Base-by-base conservation (phyloP, 352 stramenopile species). In the Pythium sukuiense region DNA sequence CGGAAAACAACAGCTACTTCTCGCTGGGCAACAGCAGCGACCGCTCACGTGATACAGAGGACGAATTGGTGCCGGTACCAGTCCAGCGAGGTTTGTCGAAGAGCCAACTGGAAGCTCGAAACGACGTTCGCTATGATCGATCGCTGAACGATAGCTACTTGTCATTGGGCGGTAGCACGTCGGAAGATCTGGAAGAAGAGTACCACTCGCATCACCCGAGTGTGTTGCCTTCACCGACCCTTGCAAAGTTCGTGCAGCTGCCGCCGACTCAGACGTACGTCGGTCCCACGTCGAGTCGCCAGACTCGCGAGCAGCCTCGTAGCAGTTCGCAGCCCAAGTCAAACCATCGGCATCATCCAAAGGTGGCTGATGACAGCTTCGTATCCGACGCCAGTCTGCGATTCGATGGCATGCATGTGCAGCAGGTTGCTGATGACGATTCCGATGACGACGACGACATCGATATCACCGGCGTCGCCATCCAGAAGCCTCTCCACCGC, bases 381-480 rank as follows among this genome's bases (percentile, higher is more conserved):
- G 49, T 67, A 9, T 73, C 71, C 35, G 77, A 90, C 26, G 73
- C 81, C 5, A 67, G 62, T 50, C 20, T 69, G 6, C 61, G 62
- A 1, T 74, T 70, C 20, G 78, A 88, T 58, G 69, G 49, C 9
- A 79, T 82, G 70, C 65, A 56, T 9, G 77, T 82, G 70, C 63
- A 56, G 8, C 69, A 69, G 11, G 80, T 76, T 16, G 75, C 79
- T 26, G 59, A 68, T 13, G 64, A 70, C 29, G 76, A 76, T 32
- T 78, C 69, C 4, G 77, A 80, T 39, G 75, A 63, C 6, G 85
- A 89, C 46, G 85, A 89, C 29, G 85, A 92, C 50, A 80, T 93
- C 35, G 85, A 93, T 59, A 65, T 90, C 18, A 90, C 82, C 2
- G 85, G 85, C 2, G 71, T 93, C 35, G 67, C 69, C 18, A 72